These are phyloP conservation scores for Botryosphaeria dothidea DNA, from an alignment of 2,329 filamentous ascomycete genomes.

Conservation along the genomic window DNA sequence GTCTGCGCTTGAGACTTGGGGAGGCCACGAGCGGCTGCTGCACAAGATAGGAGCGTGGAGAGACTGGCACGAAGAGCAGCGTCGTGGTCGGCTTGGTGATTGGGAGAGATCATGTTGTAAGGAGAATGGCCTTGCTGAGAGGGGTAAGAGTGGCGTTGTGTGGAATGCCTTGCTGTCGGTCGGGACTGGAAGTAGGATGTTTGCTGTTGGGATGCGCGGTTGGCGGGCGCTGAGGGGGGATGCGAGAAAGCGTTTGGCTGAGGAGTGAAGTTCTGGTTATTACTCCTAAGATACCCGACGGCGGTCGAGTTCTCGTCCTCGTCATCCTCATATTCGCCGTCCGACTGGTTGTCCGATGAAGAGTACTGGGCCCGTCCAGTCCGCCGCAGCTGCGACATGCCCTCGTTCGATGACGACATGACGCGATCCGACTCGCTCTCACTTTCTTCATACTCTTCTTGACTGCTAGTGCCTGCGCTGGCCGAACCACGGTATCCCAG, in stretches of 20 bases:
- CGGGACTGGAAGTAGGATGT: constrained; percentile 40
- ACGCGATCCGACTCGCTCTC: constrained; percentile 83
- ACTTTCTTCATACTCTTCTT: constrained; percentile 93
- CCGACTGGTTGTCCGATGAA: constrained; percentile 37
- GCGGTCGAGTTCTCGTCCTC: constrained; percentile 75
- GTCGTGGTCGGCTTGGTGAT: constrained; percentile 84
- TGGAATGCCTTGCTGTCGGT: constrained; percentile 31
- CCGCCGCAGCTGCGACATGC: constrained; percentile 42
- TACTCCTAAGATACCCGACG: constrained; percentile 63
- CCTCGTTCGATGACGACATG: constrained; percentile 65
- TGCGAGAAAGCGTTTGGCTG: constrained; percentile 93
- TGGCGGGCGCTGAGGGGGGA: constrained; percentile 61
- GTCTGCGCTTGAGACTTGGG: constrained; percentile 55
- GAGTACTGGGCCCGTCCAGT: constrained; percentile 30
- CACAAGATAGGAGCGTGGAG: constrained; percentile 94
- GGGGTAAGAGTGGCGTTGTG: constrained; percentile 43
- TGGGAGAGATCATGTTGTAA: constrained; percentile 70
- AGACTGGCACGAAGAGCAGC: constrained; percentile 88
- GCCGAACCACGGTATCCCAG: constrained; percentile 34
- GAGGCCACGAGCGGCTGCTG: constrained; percentile 81
- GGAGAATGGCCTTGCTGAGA: constrained; percentile 52
- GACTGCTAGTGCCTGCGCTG: constrained; percentile 64
- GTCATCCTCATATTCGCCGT: constrained; percentile 39
- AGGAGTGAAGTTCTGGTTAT: constrained; percentile 67
- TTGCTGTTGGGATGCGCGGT: constrained; percentile 38